Evolutionary conservation across 108 stramenopile genomes (phyloP), one percentile per base, ranked within the genome.

Genomic region (Nannochloropsis oceanica): DNA sequence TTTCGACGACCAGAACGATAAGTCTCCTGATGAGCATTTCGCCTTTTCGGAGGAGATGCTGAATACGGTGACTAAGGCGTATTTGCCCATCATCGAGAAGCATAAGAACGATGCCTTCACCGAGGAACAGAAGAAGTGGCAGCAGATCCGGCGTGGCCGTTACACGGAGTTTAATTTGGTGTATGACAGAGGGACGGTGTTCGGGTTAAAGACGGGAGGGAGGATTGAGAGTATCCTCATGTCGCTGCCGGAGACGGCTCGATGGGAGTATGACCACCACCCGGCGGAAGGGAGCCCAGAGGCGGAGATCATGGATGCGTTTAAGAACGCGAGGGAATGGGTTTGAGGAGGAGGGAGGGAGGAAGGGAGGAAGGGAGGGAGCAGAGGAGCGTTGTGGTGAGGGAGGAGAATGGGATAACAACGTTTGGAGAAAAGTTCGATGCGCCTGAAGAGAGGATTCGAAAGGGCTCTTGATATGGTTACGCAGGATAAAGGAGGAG

Each of bases 121-220:
- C 18, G 82, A 93, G 88, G 80, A 95, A 85, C 92, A 99, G 89
- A 97, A 97, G 95, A 90, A 93, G 84, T 99, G 98, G 98, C 97
- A 99, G 93, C 94, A 93, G 80, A 95, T 98, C 84, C 92, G 96
- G 44, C 87, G 90, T 26, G 90, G 89, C 27, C 82, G 89, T 81
- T 99, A 99, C 87, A 96, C 96, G 13, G 99, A 99, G 92, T 99
- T 99, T 94, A 99, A 99, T 92, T 92, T 99, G 80, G 97, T 99
- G 25, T 97, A 98, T 89, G 99, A 99, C 89, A 92, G 99, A 10
- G 99, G 99, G 81, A 99, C 99, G 0, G 94, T 97, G 11, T 99
- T 99, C 89, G 99, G 99, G 27, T 92, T 99, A 79, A 97, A 97
- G 91, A 99, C 99, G 43, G 97, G 97, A 26, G 96, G 97, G 12